Evolutionary conservation across 1,284 basidiomycete species (phyloP).

Genomic region (Agroathelia rolfsii): DNA sequence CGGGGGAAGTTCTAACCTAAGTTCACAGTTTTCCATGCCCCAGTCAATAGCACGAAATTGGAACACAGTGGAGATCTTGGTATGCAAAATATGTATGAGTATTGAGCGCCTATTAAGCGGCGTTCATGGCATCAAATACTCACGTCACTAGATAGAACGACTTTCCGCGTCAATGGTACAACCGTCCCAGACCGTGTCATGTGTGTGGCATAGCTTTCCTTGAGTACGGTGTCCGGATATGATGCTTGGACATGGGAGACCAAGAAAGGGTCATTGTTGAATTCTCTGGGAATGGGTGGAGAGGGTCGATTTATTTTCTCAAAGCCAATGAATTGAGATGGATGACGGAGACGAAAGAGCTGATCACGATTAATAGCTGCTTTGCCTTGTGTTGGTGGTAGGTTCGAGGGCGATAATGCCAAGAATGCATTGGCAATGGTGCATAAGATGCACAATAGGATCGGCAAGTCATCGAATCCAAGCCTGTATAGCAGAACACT

Average conservation of each 20-base stretch:
- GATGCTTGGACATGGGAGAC: constrained; percentile 13
- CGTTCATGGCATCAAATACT: constrained; percentile 1
- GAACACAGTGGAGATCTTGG: constrained; percentile 15
- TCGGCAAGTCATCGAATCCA: too few relatives aligned
- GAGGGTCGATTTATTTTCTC: constrained; percentile 14
- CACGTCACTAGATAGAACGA: constrained; percentile 9
- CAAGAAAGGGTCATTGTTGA: constrained; percentile 15
- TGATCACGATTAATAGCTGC: too few relatives aligned
- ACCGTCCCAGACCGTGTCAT: constrained; percentile 12
- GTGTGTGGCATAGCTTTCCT: constrained; percentile 6
- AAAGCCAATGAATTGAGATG: constrained; percentile 18
- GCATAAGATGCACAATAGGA: too few relatives aligned
- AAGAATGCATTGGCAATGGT: too few relatives aligned
- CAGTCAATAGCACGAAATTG: constrained; percentile 16
- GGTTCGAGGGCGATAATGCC: too few relatives aligned
- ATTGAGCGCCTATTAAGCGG: too few relatives aligned
- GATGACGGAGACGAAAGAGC: constrained; percentile 15
- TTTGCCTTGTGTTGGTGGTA: constrained; percentile 8
- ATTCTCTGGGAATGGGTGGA: constrained; percentile 12
- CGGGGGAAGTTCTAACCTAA: constrained; percentile 11
- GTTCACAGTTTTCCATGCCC: constrained; percentile 16
- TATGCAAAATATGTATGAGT: background rate
- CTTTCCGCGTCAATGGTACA: constrained; percentile 10
- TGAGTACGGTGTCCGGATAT: constrained; percentile 10
- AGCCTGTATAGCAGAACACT: too few relatives aligned